Evolutionary conservation across 1,284 basidiomycete species (phyloP), one percentile per base, ranked within the genome.

Genomic region (Cutaneotrichosporon cavernicola): DNA sequence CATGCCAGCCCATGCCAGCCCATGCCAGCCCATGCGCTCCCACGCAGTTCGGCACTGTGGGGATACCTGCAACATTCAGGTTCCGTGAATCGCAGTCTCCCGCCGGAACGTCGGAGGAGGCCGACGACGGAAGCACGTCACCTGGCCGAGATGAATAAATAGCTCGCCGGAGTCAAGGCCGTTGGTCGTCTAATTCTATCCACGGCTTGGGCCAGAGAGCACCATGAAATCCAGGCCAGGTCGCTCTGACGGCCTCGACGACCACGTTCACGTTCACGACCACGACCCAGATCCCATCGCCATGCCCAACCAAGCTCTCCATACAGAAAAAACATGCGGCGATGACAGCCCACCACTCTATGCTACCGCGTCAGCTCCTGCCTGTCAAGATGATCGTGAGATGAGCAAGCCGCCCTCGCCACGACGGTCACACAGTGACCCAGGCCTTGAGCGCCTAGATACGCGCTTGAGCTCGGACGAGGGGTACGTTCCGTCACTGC

Each of bases 391-490:
- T 5, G 38, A 16, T 5, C 18, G 18, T 18, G 18, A 46, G 43
- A 7, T 4, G 18, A 18, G n/a, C 7, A 4, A 8, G 13, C 22
- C 26, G 22, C 22, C 22, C 22, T 10, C 32, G n/a, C 34, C 53
- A 36, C 30, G 16, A 18, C 53, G 21, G 34, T 38, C 4, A 18
- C 36, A 43, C 26, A 32, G 31, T 30, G 51, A 30, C 13, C 51
- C 22, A 5, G 30, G 8, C 8, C 30, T 51, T 22, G 51, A 52
- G 31, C 55, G 21, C 5, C 6, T 3, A 3, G 21, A 56, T 22
- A 43, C 36, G 38, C 21, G 26, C 36, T 13, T 34, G 16, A 40
- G 55, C 55, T 30, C 55, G 22, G 38, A 43, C 55, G 55, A 56
- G 36, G 55, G 55, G 22, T 40, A 43, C 22, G 22, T 18, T 16